A percentile compares a stretch with the other conserved stretches of the same genome.
phyloP scores from a whole-genome alignment of 2,329 filamentous ascomycete species.

The Diaporthe velutina region DNA sequence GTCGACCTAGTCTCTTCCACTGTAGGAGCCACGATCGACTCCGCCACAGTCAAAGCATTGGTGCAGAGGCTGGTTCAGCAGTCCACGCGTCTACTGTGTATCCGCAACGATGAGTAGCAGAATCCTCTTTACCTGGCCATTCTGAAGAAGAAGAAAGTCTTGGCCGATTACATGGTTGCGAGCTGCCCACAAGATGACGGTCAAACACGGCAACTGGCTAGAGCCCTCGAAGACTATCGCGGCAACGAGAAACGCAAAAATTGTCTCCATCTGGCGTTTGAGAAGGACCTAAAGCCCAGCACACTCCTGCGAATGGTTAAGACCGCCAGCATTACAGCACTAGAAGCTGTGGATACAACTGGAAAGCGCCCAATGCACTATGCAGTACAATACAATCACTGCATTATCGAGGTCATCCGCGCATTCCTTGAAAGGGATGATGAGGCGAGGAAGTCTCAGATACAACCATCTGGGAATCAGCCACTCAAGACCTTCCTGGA shows the following conservation, averaged over 20 bases:
- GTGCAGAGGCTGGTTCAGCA: neutral
- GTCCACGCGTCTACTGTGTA: neutral
- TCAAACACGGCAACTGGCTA: neutral
- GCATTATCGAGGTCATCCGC: neutral
- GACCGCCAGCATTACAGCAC: neutral
- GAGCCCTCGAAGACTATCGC: neutral
- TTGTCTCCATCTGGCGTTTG: slow-evolving; percentile 13
- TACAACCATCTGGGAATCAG: too few relatives aligned
- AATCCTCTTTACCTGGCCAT: slow-evolving; percentile 7
- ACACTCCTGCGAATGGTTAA: neutral
- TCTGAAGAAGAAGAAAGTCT: neutral
- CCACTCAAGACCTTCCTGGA: neutral
- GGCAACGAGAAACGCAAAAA: neutral
- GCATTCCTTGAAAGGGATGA: neutral
- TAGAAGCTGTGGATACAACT: neutral
- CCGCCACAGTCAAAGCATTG: neutral
- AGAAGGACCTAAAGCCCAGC: neutral
- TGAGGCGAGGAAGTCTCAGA: neutral
- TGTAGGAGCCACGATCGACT: neutral
- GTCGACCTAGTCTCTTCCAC: neutral
- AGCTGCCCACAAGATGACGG: neutral
- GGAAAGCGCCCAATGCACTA: slow-evolving; percentile 3
- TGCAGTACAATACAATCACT: neutral
- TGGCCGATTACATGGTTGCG: neutral
- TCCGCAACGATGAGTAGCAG: neutral